Evolutionary conservation across 805 yeast genomes (phyloP).

Genomic region (Wickerhamiella azyma): DNA sequence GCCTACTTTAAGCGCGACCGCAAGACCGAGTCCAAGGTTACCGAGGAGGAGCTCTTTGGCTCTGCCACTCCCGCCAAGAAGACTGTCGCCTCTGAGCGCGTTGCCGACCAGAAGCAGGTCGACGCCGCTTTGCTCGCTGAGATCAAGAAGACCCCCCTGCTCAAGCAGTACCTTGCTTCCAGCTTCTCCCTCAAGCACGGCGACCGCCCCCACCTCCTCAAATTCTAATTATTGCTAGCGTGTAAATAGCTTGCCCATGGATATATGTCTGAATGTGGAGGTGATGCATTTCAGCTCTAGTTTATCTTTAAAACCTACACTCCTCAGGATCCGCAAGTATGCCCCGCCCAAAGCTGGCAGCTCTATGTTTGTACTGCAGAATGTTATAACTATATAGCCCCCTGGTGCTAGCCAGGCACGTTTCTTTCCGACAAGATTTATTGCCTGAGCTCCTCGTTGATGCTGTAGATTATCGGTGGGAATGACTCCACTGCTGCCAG

Average conservation of each 20-base stretch:
- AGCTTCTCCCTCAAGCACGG: slow-evolving; percentile 95
- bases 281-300: too few species aligned
- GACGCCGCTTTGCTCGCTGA: slow-evolving; percentile 85
- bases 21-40: slow-evolving; percentile 64
- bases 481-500: too few species aligned
- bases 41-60: slow-evolving; percentile 80
- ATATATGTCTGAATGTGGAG: too few species aligned
- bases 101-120: slow-evolving; percentile 90
- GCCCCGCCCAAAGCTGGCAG: too few species aligned
- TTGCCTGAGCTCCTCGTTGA: too few species aligned
- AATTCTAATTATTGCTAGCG: slow-evolving; percentile 46
- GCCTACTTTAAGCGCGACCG: slow-evolving; percentile 96
- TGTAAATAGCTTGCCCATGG: background rate
- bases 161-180: slow-evolving; percentile 91
- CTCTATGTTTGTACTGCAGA: too few species aligned
- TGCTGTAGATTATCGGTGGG: too few species aligned
- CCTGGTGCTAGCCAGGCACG: too few species aligned
- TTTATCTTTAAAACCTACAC: too few species aligned
- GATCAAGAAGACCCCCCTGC: slow-evolving; percentile 93
- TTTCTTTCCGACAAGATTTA: too few species aligned
- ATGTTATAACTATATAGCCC: too few species aligned
- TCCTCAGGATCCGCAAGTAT: too few species aligned
- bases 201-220: slow-evolving; percentile 96
- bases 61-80: slow-evolving; percentile 63
- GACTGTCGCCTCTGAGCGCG: slow-evolving; percentile 83